Evolutionary conservation across 495 filamentous ascomycete genomes (phyloP), one percentile per base, ranked within the genome.

Genomic region (Hapsidospora chrysogenum): DNA sequence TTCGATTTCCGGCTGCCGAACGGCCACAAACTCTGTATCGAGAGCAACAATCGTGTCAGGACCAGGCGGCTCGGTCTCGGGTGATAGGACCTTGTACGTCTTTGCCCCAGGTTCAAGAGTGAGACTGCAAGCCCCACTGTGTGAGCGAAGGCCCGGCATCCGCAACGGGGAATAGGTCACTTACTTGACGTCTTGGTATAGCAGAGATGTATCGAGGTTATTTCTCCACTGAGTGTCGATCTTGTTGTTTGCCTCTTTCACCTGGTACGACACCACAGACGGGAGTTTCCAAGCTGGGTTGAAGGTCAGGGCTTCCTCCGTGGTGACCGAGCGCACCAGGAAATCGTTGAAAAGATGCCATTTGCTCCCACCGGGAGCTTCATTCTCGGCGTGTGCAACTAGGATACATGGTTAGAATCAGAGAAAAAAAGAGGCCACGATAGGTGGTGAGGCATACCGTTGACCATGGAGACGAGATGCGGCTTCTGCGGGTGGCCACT

Each of bases 261-360:
- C 55, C 50, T 99, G 89, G 55, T 78, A 99, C 17, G 82, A 62
- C 37, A 99, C 47, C 3, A 96, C 76, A 22, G 78, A 80, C 2
- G 89, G 92, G 31, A 77, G 65, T 60, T 95, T 99, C 87, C 92
- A 96, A 5, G 72, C 62, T 16, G 80, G 69, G 23, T 82, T 85
- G 47, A 96, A 96, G 10, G 75, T 72, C 9, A 96, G 59, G 3
- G 92, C 92, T 49, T 96, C 86, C 23, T 80, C 78, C 7, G 45
- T 60, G 10, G 75, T 64, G 13, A 92, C 66, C n/a, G 77, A 71
- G 4, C 79, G 71, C 21, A 99, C 89, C 9, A 92, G 61, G 43
- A 99, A 99, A 54, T 99, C 89, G 36, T 99, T 99, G 56, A 99
- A 93, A 3, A 99, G 51, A 47, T 94, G 81, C 89, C 89, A 99